phyloP scores from a whole-genome alignment of 2,329 filamentous ascomycete species.

The Aspergillus sergii region DNA sequence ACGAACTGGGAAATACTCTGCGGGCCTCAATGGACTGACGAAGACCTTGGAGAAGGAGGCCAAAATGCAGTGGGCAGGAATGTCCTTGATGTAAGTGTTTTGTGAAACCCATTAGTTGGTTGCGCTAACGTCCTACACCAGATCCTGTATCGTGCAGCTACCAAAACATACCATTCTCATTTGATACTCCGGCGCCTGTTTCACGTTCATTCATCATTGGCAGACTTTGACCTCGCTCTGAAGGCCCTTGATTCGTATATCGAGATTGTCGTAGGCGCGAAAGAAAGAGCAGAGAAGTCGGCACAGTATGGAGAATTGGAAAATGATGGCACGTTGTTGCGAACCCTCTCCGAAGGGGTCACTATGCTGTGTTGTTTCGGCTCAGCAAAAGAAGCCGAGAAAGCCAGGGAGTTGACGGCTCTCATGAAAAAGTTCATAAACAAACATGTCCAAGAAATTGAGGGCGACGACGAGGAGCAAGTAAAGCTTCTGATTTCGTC shows the following conservation, averaged over 20 bases:
- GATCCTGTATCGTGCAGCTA: conserved; percentile 85
- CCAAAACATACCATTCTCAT: conserved; percentile 94
- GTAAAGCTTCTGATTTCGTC: conserved; percentile 21
- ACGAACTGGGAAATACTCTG: conserved; percentile 83
- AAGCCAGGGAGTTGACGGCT: conserved; percentile 69
- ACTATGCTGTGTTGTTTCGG: conserved; percentile 82
- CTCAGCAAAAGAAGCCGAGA: conserved; percentile 72
- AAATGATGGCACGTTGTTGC: conserved; percentile 72
- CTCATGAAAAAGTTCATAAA: conserved; percentile 76
- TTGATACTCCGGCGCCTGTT: conserved; percentile 84
- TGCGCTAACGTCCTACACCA: conserved; percentile 37
- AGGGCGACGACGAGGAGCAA: conserved; percentile 24
- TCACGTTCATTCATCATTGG: conserved; percentile 79
- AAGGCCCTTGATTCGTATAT: conserved; percentile 91
- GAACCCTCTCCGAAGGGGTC: conserved; percentile 79
- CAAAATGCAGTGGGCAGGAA: conserved; percentile 73
- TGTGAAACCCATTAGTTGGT: not conserved
- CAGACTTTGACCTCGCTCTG: conserved; percentile 89
- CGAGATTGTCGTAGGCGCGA: conserved; percentile 82
- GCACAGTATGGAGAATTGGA: conserved; percentile 70
- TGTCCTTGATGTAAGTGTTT: conserved; percentile 65
- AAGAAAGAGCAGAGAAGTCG: conserved; percentile 77
- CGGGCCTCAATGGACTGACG: conserved; percentile 76
- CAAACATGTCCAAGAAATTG: conserved; percentile 51
- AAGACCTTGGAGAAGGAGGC: conserved; percentile 79